A percentile compares a stretch with the other conserved stretches of the same genome.
Evolutionary conservation across 306 rosid species (phyloP).

Genomic region (Parietaria judaica): DNA sequence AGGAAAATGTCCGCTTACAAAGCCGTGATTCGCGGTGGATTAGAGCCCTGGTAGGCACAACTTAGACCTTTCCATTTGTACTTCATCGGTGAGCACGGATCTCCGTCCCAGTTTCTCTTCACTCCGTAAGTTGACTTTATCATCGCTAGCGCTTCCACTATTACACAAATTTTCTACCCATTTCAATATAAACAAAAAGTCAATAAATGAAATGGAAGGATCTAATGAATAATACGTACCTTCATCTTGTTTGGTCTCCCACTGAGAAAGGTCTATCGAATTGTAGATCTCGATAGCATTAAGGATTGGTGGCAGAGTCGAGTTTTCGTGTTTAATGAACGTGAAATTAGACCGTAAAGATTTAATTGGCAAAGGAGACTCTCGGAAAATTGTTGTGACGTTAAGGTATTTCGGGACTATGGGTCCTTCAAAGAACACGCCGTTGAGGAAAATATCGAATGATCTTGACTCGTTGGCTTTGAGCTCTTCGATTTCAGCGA

Average conservation of each 20-base stretch:
- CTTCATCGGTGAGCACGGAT: slow-evolving; percentile 32
- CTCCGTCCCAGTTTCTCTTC: slow-evolving; percentile 46
- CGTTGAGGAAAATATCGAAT: neutral
- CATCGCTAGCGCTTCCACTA: slow-evolving; percentile 34
- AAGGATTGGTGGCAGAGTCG: slow-evolving; percentile 46
- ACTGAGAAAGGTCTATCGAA: slow-evolving; percentile 20
- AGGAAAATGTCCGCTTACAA: slow-evolving; percentile 12
- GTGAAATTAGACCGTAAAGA: neutral
- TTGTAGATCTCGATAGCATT: slow-evolving; percentile 19
- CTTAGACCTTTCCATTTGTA: slow-evolving; percentile 41
- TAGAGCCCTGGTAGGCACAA: slow-evolving; percentile 21
- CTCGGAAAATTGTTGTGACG: neutral
- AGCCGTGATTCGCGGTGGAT: slow-evolving; percentile 10
- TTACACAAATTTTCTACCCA: neutral
- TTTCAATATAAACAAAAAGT: too few relatives aligned
- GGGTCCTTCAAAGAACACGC: neutral
- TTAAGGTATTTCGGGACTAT: slow-evolving; percentile 5
- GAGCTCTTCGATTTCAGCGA: slow-evolving; percentile 9
- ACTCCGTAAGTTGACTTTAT: slow-evolving; percentile 31
- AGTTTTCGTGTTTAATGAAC: slow-evolving; percentile 3
- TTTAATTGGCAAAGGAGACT: neutral
- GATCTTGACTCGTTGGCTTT: slow-evolving; percentile 5
- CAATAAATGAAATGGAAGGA: neutral
- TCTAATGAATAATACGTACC: slow-evolving; percentile 17
- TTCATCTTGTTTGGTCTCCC: slow-evolving; percentile 30